Evolutionary conservation across 805 yeast genomes (phyloP).

Genomic region (Kuraishia molischiana): DNA sequence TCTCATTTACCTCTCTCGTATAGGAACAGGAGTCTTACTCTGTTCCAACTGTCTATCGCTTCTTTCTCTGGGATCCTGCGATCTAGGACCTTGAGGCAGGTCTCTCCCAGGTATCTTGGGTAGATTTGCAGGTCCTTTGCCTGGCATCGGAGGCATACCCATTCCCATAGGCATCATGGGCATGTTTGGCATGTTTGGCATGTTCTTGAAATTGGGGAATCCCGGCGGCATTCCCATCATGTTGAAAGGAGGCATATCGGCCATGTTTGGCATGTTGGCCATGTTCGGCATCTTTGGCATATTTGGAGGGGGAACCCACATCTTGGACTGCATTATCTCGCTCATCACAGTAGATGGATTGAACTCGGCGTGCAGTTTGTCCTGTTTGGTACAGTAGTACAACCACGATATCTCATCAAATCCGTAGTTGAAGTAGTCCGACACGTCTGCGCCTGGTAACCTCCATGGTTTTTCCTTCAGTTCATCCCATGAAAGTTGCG

Average conservation of each 20-base stretch:
- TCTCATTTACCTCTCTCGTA: no score
- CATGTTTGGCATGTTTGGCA: conserved; percentile 11
- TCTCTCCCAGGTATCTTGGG: background rate
- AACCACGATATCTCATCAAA: conserved; percentile 96
- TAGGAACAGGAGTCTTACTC: background rate
- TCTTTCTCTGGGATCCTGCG: background rate
- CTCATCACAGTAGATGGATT: conserved; percentile 75
- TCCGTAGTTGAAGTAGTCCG: conserved; percentile 94
- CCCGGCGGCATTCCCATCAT: conserved; percentile 22
- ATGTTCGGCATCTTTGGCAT: conserved; percentile 15
- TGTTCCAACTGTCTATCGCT: background rate
- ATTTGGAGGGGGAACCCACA: conserved; percentile 5
- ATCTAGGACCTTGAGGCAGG: background rate
- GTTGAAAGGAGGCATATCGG: conserved; percentile 6
- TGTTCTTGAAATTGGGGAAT: conserved; percentile 14
- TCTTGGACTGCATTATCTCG: conserved; percentile 25
- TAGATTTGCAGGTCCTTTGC: no score
- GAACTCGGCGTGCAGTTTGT: conserved; percentile 67
- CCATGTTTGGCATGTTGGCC: conserved; percentile 8
- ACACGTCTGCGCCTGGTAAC: conserved; percentile 88
- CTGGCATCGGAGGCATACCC: background rate
- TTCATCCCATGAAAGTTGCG: conserved; percentile 69
- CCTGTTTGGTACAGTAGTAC: conserved; percentile 83
- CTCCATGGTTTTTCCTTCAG: conserved; percentile 97
- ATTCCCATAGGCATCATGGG: background rate